A percentile compares a stretch with the other conserved stretches of the same genome.
Conservation (phyloP, 2,329 filamentous ascomycete genomes). For the Cladosporium sp. region DNA sequence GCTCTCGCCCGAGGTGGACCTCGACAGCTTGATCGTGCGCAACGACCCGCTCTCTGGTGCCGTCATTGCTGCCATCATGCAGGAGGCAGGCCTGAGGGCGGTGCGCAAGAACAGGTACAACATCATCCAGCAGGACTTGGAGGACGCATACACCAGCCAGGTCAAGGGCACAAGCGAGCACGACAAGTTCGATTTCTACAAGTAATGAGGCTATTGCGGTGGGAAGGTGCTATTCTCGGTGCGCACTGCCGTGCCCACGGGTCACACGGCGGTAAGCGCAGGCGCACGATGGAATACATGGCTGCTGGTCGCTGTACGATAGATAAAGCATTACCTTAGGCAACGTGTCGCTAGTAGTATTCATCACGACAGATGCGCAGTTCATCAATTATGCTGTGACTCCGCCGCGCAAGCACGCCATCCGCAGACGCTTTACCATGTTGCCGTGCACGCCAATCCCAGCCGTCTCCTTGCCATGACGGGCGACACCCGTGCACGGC, state of each 20-base stretch:
- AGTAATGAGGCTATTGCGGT: constrained; percentile 41
- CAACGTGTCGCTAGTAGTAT: constrained; percentile 1
- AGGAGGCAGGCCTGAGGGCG: constrained; percentile 89
- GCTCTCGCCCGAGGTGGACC: constrained; percentile 87
- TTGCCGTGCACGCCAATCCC: too few species aligned
- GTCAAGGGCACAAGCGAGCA: constrained; percentile 76
- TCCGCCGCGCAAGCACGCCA: not conserved
- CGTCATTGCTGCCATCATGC: constrained; percentile 98
- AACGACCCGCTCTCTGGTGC: constrained; percentile 94
- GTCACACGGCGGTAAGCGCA: too few species aligned
- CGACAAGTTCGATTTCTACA: constrained; percentile 86
- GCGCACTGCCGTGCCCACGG: too few species aligned
- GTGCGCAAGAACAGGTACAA: constrained; percentile 98
- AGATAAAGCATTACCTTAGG: not conserved
- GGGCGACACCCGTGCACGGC: too few species aligned
- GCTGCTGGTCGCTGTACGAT: constrained; percentile 9
- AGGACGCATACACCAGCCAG: constrained; percentile 94
- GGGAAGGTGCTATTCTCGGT: too few species aligned
- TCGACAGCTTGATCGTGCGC: constrained; percentile 91
- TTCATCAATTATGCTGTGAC: not conserved
- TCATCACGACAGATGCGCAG: not conserved
- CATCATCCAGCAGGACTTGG: constrained; percentile 93
- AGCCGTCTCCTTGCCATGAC: too few species aligned
- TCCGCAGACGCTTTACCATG: too few species aligned
- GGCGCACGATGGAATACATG: not conserved